phyloP scores from a whole-genome alignment of 1,139 yeast genomes.

The Pichia cactophila region DNA sequence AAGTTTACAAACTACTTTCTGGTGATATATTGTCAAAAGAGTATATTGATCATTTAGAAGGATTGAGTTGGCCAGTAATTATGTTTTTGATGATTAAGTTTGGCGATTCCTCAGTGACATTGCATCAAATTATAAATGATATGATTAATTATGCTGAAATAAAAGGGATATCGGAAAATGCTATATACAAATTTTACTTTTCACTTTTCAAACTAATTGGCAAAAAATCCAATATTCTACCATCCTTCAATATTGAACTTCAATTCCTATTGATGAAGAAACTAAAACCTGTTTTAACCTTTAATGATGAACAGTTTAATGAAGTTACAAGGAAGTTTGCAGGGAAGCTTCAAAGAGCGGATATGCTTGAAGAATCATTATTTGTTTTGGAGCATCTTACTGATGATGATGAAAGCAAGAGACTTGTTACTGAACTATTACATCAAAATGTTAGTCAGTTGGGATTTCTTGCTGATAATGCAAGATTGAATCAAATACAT shows the following conservation, averaged over 20 bases:
- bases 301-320: conserved; percentile 30
- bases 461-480: conserved; percentile 24
- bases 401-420: conserved; percentile 26
- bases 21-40: conserved; percentile 40
- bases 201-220: conserved; percentile 36
- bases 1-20: conserved; percentile 57
- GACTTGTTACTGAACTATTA: conserved; percentile 32
- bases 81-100: conserved; percentile 56
- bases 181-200: conserved; percentile 15
- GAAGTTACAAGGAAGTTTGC: conserved; percentile 44
- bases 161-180: conserved; percentile 3
- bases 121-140: conserved; percentile 12
- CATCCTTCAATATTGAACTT: conserved; percentile 22
- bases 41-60: conserved; percentile 32
- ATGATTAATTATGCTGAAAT: conserved; percentile 13
- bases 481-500: conserved; percentile 32
- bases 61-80: conserved; percentile 60
- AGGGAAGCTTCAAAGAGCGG: conserved; percentile 41
- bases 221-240: conserved; percentile 9
- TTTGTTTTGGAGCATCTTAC: conserved; percentile 52
- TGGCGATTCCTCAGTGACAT: conserved; percentile 37
- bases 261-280: conserved; percentile 22
- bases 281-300: conserved; percentile 12
- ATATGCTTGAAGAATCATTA: conserved; percentile 52
- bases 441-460: conserved; percentile 41